Base-by-base conservation (phyloP, 2,329 filamentous ascomycete species). In the Nemania abortiva region DNA sequence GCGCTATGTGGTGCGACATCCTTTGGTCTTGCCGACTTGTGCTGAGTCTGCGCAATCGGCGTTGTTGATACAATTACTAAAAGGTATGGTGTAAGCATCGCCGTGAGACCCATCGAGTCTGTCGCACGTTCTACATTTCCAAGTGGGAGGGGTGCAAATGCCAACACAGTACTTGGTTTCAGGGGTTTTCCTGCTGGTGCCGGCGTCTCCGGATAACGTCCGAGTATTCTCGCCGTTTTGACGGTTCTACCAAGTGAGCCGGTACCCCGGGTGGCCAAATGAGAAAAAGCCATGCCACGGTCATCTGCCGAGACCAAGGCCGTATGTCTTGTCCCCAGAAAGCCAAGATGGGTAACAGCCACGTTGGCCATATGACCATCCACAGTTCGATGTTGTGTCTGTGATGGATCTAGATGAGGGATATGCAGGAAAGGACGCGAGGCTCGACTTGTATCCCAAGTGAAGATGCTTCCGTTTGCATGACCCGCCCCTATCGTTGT, bases 61-160 rank as follows among this genome's bases (percentile, higher is more conserved):
- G 95, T 99, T 0, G 96, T 99, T 0, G 97, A 99, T 13, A 99
- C 96, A 74, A 99, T 95, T 45, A 99, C 96, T 47, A 99, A 85
- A 4, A 99, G 84, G 80, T 99, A 98, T 0, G 96, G 96, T 0
- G 96, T 99, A 65, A 99, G 85, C 86, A 99, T 94, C 5, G 97
- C 97, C 52, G 97, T 98, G 65, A 99, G 82, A 0, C 96, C 96
- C 84, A 99, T 89, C 2, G 87, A 86, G 79, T 99, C 96, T 2
- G 94, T 97, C 6, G 91, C 87, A 72, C 95, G 91, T 78, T 97
- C 95, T 2, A 97, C 89, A 76, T 98, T 99, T n/a, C 96, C 96
- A 0, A 99, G 85, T 0, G 97, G 96, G 39, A 98, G 84, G 11
- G 96, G 90, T 3, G 94, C 90, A 81, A 99, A 98, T 0, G 94